These are phyloP conservation scores for Alternaria panax DNA, from an alignment of 2,329 filamentous ascomycete genomes.

Conservation along the genomic window DNA sequence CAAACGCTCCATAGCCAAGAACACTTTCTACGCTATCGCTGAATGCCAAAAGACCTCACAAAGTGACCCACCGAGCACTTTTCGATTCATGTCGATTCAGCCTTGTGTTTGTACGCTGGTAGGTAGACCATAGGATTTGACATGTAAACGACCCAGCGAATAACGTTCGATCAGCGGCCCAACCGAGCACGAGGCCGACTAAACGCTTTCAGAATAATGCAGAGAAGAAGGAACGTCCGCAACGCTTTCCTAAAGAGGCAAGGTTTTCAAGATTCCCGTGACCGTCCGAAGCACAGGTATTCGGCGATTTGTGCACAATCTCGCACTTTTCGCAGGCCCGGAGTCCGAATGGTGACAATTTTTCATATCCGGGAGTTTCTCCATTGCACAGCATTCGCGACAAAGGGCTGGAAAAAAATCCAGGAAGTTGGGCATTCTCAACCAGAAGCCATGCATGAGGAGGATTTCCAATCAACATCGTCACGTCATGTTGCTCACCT, in stretches of 20 bases:
- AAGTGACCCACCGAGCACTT: neutral
- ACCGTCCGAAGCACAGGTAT: conserved; percentile 10
- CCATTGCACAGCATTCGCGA: neutral
- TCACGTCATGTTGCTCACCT: conserved; percentile 2
- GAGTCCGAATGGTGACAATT: neutral
- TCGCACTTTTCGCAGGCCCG: conserved; percentile 1
- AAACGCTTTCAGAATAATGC: conserved; percentile 9
- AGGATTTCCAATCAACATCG: neutral
- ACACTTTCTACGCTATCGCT: neutral
- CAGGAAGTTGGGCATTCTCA: neutral
- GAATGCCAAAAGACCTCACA: neutral
- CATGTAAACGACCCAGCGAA: conserved; percentile 19
- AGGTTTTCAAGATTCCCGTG: conserved; percentile 12
- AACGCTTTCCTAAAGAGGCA: conserved; percentile 21
- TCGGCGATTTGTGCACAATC: conserved; percentile 9
- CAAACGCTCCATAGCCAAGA: conserved; percentile 1
- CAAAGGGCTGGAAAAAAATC: neutral
- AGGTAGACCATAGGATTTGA: neutral
- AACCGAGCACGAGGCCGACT: conserved; percentile 12
- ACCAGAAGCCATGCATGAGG: neutral
- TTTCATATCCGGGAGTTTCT: conserved; percentile 3
- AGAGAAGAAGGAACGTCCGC: conserved; percentile 13
- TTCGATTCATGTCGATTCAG: conserved; percentile 13
- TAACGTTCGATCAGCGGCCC: neutral
- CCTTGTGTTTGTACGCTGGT: conserved; percentile 9